Conservation (phyloP, 139 green algal species). For the Tetraselmis chui region DNA sequence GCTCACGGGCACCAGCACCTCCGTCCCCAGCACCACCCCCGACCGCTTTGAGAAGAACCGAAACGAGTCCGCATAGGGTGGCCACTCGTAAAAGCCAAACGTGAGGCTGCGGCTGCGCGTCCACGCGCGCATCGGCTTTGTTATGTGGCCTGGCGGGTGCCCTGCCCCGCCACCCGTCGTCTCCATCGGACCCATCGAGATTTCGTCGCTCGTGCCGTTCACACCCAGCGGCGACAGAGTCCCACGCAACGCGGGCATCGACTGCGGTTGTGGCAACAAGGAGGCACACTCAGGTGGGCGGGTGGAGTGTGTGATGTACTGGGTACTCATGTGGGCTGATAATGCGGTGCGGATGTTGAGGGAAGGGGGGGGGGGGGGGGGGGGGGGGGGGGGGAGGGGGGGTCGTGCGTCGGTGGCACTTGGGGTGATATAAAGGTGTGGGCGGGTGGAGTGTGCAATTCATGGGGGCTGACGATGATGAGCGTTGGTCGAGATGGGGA, state of each 20-base stretch:
- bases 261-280: background rate
- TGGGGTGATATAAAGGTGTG: no score
- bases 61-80: background rate
- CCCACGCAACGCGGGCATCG: background rate
- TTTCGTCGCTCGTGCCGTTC: background rate
- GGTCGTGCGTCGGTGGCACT: no score
- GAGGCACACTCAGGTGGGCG: background rate
- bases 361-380: no score
- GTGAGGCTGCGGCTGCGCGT: background rate
- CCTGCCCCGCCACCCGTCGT: background rate
- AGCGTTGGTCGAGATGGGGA: no score
- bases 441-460: no score
- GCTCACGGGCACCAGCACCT: background rate
- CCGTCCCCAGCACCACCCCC: background rate
- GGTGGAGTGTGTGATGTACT: no score
- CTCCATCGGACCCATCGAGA: background rate
- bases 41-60: background rate
- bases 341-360: no score
- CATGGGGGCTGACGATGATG: no score
- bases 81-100: background rate
- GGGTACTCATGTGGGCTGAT: background rate
- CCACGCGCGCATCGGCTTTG: background rate
- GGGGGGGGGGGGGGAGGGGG: no score
- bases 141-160: background rate
- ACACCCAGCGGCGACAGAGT: background rate